Base-by-base conservation (phyloP, 768 basidiomycete species). In the Russula abietina region DNA sequence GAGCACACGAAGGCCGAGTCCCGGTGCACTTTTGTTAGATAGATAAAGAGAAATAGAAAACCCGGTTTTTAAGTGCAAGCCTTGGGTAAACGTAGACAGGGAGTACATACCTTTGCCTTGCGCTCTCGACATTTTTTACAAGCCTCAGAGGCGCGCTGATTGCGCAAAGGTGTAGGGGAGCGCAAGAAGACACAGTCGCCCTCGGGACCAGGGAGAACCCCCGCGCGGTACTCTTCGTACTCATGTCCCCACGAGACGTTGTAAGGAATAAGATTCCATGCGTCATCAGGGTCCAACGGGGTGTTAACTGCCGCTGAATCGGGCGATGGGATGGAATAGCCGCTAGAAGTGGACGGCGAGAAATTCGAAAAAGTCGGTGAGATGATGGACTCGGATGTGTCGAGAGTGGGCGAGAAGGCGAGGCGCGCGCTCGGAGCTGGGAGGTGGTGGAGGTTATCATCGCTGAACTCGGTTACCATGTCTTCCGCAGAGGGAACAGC, bases 191-290 rank as follows among this genome's bases (percentile, higher is more conserved):
- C 68, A 67, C 75, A 76, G 14, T 67, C 68, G 26, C 76, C 76
- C 32, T 76, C 72, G 19, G 75, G 75, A 2, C 76, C 76, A 0
- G 76, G 76, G 6, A 77, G 71, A 11, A 69, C 70, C 26, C 76
- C 76, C 0, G 69, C 60, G 33, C 64, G 64, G 61, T 76, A 76
- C 48, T 71, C 68, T 54, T 69, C 70, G 63, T 75, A 76, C 36
- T 70, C 70, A 36, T 67, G 62, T 9, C 76, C 76, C 75, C 76
- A 76, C 1, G 76, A 73, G 19, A 77, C 72, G 65, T 77, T 70
- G 67, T 77, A 77, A 7, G 75, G 74, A 49, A 75, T 71, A 55
- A 77, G 72, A 56, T 76, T 73, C 76, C 76, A 77, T 45, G 68
- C 67, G 36, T 74, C 73, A 36, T 69, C 70, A 11, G 61, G 43